Conservation (phyloP, 75 land plant species). For the Sequoia sempervirens region DNA sequence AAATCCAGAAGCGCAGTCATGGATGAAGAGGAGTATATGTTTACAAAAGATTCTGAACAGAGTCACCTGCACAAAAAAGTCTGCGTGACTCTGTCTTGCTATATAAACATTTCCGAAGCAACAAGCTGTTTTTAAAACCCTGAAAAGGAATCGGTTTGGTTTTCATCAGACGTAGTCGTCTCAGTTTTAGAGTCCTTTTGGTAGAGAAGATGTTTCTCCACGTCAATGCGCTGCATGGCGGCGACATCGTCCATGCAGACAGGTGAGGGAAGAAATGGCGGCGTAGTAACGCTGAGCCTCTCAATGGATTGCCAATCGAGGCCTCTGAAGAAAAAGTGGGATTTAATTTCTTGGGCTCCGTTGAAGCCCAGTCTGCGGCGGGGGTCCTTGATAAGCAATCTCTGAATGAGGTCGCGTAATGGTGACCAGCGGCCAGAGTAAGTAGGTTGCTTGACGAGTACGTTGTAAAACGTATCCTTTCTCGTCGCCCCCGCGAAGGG, state of each 20-base stretch:
- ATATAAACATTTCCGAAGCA: too few relatives aligned
- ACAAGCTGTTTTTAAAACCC: too few relatives aligned
- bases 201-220: neutral
- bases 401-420: slow-evolving; percentile 48
- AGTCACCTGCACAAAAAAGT: too few relatives aligned
- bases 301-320: slow-evolving; percentile 59
- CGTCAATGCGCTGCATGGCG: slow-evolving; percentile 5
- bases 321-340: slow-evolving; percentile 63
- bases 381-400: slow-evolving; percentile 69
- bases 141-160: too few relatives aligned
- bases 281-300: slow-evolving; percentile 28
- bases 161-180: too few relatives aligned
- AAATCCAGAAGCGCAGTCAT: too few relatives aligned
- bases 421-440: slow-evolving; percentile 38
- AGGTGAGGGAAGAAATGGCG: slow-evolving; percentile 52
- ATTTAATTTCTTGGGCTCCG: slow-evolving; percentile 62
- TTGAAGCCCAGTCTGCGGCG: slow-evolving; percentile 34
- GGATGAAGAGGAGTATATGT: too few relatives aligned
- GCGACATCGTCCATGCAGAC: neutral
- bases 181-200: too few relatives aligned
- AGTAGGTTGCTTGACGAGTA: slow-evolving; percentile 37
- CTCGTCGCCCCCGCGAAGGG: slow-evolving; percentile 66
- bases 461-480: slow-evolving; percentile 76
- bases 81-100: too few relatives aligned
- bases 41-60: too few relatives aligned